Base-by-base conservation (phyloP, 768 basidiomycete genomes). In the Kwoniella dejecticola region DNA sequence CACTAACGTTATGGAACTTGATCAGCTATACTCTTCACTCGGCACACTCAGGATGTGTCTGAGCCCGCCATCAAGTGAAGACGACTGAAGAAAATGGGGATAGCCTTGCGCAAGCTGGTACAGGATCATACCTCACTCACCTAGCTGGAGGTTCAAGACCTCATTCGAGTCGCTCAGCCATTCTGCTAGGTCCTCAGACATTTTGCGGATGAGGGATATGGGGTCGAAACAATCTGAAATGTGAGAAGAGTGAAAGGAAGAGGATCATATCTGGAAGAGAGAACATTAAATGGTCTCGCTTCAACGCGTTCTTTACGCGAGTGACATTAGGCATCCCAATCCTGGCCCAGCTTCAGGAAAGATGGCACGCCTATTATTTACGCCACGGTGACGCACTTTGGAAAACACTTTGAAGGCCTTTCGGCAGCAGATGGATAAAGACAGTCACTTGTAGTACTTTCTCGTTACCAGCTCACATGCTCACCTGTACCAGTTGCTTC, bases 81-180 rank as follows among this genome's bases (percentile, higher is more conserved):
- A n/a, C n/a, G n/a, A n/a, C n/a, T n/a, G n/a, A n/a, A n/a, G n/a
- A n/a, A n/a, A n/a, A n/a, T n/a, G n/a, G n/a, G n/a, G n/a, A n/a
- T n/a, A n/a, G n/a, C n/a, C n/a, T n/a, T n/a, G n/a, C n/a, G n/a
- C n/a, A n/a, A n/a, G n/a, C n/a, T n/a, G n/a, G n/a, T n/a, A n/a
- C 29, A 19, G 11, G 41, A 42, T n/a, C 6, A 19, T 42, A 13
- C 6, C 12, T 42, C 17, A 79, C 81, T 62, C 69, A 92, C 92
- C 88, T 29, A 95, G 80, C 52, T 87, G 88, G 31, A 96, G 82
- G 7, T 81, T 81, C 10, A 96, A 80, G 0, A 88, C 89, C 60
- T 89, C 85, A 75, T 88, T 91, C 30, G 91, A 86, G 79, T 90
- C 85, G 5, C 84, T 78, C 0, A 91, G 88, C 90, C 91, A 96